Evolutionary conservation across 352 stramenopile genomes (phyloP), one percentile per base, ranked within the genome.

Genomic region (Globisporangium emineosum): DNA sequence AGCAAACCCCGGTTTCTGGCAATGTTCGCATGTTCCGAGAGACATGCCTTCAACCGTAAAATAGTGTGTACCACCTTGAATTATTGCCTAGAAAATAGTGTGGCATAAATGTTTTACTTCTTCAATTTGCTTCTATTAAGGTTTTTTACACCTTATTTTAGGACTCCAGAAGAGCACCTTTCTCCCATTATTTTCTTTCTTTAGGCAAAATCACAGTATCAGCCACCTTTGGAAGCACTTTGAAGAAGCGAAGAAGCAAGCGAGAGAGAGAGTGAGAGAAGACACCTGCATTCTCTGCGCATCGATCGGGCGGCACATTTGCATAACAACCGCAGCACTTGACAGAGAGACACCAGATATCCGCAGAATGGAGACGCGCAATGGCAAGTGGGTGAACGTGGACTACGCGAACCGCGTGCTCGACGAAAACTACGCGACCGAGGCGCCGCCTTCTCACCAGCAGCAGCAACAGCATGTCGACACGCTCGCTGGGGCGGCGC

Each of bases 341-440:
- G n/a, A n/a, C n/a, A n/a, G n/a, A n/a, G n/a, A n/a, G n/a, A 53
- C 21, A 9, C n/a, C 30, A 3, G 9, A 13, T 12, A 13, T 32
- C 47, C 3, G n/a, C 13, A 32, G 37, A 12, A 86, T 86, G 77
- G 80, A 89, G 53, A 68, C 66, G 29, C 81, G 77, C 60, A 91
- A 90, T 63, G 78, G 79, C 70, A 94, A 94, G 75, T 94, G 86
- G 86, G 86, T 94, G 70, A 93, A 94, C 65, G 86, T 94, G 51
- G 86, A 94, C 79, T 93, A 93, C 70, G 84, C 81, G 67, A 88
- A 83, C 64, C 81, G 73, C 57, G 76, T 83, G 37, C 59, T 86
- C 50, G 79, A 86, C 27, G 82, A 88, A 47, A 42, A 68, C 10
- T 65, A 67, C 60, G 60, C 52, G 13, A 23, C 15, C 25, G 25